Conservation (phyloP, 2,329 filamentous ascomycete genomes). For the Xylariaceae sp. region DNA sequence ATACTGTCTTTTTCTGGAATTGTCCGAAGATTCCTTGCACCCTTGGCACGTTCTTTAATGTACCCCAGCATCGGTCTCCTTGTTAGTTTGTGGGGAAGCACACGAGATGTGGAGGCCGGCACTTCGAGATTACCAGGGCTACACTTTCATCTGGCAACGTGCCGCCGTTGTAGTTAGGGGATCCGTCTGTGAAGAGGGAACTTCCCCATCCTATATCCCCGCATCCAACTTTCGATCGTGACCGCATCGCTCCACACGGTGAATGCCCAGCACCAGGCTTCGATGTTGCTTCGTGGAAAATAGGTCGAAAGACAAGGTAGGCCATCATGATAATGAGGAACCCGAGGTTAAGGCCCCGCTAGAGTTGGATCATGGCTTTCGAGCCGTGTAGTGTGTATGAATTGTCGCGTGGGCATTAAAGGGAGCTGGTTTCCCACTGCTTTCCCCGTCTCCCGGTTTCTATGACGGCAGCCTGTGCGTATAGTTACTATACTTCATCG, state of each 20-base stretch:
- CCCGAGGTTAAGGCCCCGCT: too few species aligned
- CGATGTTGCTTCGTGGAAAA: neutral
- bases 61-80: too few species aligned
- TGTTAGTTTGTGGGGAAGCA: neutral
- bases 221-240: neutral
- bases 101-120: neutral
- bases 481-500: neutral
- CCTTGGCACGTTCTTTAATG: too few species aligned
- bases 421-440: too few species aligned
- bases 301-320: neutral
- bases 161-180: neutral
- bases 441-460: too few species aligned
- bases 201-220: neutral
- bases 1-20: neutral
- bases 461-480: too few species aligned
- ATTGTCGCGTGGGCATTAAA: too few species aligned
- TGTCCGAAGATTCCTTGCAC: slow-evolving; percentile 3
- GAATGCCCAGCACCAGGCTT: too few species aligned
- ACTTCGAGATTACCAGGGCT: neutral
- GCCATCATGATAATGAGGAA: too few species aligned
- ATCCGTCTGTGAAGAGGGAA: neutral
- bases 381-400: too few species aligned
- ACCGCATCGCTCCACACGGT: neutral
- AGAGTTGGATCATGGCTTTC: too few species aligned
- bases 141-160: neutral